A percentile compares a stretch with the other conserved stretches of the same genome.
Evolutionary conservation across 129 eudicot species (phyloP).

Genomic region (Pseudognaphalium luteoalbum): DNA sequence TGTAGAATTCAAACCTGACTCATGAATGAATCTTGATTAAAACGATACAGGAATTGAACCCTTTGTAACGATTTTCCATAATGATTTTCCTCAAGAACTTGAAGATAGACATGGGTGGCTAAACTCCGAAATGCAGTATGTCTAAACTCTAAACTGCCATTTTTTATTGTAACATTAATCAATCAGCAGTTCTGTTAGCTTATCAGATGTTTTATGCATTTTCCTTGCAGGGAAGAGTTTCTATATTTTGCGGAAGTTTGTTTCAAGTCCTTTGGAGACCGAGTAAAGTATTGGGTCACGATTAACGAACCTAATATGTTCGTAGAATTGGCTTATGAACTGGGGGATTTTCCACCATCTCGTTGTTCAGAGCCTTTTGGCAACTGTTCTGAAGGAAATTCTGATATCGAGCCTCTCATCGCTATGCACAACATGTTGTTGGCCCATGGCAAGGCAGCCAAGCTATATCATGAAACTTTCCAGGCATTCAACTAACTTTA

Average conservation of each 20-base stretch:
- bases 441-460: conserved; percentile 81
- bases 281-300: conserved; percentile 73
- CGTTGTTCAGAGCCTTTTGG: conserved; percentile 86
- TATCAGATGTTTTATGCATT: background rate
- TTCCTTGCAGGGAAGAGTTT: conserved; percentile 68
- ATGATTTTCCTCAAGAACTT: conserved; percentile 74
- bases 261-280: conserved; percentile 69
- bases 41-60: conserved; percentile 59
- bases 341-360: conserved; percentile 56
- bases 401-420: conserved; percentile 74
- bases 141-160: background rate
- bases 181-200: background rate
- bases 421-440: conserved; percentile 72
- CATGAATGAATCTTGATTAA: background rate
- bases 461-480: conserved; percentile 53
- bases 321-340: conserved; percentile 40
- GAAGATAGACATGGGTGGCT: conserved; percentile 84
- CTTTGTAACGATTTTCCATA: conserved; percentile 74
- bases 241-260: conserved; percentile 58
- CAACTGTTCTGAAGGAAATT: conserved; percentile 64
- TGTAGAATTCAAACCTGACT: no score
- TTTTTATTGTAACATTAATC: background rate
- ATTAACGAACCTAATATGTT: conserved; percentile 79
- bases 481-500: conserved; percentile 44
- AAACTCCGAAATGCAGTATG: conserved; percentile 71